A percentile compares a stretch with the other conserved stretches of the same genome.
Conservation (phyloP, 108 stramenopile species). For the Discostella pseudostelligera region DNA sequence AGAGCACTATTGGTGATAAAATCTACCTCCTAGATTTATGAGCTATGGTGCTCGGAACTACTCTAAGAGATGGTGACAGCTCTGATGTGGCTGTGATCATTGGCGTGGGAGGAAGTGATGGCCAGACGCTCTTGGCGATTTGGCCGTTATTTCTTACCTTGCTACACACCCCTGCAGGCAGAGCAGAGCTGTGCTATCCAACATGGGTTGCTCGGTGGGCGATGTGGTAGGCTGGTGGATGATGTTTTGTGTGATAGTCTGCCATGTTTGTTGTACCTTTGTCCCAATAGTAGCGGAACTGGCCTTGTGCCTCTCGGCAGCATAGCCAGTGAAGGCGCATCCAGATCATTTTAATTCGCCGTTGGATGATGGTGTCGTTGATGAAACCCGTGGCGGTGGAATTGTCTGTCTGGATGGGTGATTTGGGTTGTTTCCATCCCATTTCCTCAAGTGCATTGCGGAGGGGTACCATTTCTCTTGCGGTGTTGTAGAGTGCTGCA, state of each 20-base stretch:
- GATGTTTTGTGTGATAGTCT: slow-evolving; percentile 8
- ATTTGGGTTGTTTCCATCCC: slow-evolving; percentile 47
- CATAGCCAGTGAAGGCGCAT: slow-evolving; percentile 10
- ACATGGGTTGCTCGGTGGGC: slow-evolving; percentile 1
- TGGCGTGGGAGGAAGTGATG: no score
- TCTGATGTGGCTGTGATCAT: no score
- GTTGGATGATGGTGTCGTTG: slow-evolving; percentile 48
- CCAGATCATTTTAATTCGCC: slow-evolving; percentile 15
- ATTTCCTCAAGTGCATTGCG: slow-evolving; percentile 29
- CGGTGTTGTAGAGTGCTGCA: slow-evolving; percentile 38
- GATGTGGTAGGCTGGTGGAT: neutral
- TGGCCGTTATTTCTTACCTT: no score
- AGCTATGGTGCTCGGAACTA: no score
- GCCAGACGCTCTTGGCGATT: no score
- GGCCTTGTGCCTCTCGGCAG: slow-evolving; percentile 8
- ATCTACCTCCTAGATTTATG: no score
- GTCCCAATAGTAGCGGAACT: slow-evolving; percentile 10
- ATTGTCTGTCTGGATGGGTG: slow-evolving; percentile 52
- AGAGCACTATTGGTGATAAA: no score
- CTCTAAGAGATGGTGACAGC: no score
- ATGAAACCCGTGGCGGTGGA: slow-evolving; percentile 46
- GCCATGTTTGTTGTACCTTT: neutral
- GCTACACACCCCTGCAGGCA: no score
- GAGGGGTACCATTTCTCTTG: slow-evolving; percentile 19
- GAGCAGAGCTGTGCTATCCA: no score